Evolutionary conservation across 768 basidiomycete species (phyloP).

Genomic region (Multifurca ochricompacta): DNA sequence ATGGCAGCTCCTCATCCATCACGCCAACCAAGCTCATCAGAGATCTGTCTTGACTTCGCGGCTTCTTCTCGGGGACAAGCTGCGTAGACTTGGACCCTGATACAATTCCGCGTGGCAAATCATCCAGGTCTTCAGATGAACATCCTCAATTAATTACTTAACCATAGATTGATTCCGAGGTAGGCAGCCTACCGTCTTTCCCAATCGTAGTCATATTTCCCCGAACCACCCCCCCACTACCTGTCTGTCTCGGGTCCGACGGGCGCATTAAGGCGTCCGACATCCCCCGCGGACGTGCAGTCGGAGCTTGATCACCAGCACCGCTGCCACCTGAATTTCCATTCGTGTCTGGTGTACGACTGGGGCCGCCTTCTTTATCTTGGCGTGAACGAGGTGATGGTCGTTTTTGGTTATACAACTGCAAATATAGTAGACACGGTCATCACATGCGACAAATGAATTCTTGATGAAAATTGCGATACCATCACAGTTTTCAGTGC

Average conservation of each 20-base stretch:
- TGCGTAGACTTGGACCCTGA: slow-evolving; percentile 1
- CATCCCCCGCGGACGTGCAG: slow-evolving; percentile 58
- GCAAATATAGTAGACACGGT: slow-evolving; percentile 20
- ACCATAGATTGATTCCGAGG: slow-evolving; percentile 15
- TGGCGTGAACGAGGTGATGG: slow-evolving; percentile 48
- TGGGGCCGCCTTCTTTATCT: slow-evolving; percentile 34
- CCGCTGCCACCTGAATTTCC: slow-evolving; percentile 29
- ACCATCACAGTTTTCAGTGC: slow-evolving; percentile 84
- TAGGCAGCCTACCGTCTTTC: slow-evolving; percentile 22
- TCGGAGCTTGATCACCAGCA: slow-evolving; percentile 31
- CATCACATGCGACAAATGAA: slow-evolving; percentile 13
- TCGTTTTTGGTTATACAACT: slow-evolving; percentile 77
- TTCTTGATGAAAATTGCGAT: slow-evolving; percentile 12
- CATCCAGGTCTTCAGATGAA: slow-evolving; percentile 9
- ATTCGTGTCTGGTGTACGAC: slow-evolving; percentile 17
- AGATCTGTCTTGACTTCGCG: background rate
- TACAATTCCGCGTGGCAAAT: slow-evolving; percentile 3
- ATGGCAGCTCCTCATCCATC: slow-evolving; percentile 12
- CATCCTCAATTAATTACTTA: slow-evolving; percentile 17
- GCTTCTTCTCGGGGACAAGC: slow-evolving; percentile 4
- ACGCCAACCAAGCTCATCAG: background rate
- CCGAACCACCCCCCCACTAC: slow-evolving; percentile 12
- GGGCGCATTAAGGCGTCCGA: slow-evolving; percentile 49
- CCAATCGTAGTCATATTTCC: slow-evolving; percentile 8
- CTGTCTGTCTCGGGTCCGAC: slow-evolving; percentile 10